Percentiles rank a stretch among this genome's conserved stretches.
These are phyloP conservation scores for Platanthera zijinensis DNA, from an alignment of 106 monocot species.

Conservation along the genomic window DNA sequence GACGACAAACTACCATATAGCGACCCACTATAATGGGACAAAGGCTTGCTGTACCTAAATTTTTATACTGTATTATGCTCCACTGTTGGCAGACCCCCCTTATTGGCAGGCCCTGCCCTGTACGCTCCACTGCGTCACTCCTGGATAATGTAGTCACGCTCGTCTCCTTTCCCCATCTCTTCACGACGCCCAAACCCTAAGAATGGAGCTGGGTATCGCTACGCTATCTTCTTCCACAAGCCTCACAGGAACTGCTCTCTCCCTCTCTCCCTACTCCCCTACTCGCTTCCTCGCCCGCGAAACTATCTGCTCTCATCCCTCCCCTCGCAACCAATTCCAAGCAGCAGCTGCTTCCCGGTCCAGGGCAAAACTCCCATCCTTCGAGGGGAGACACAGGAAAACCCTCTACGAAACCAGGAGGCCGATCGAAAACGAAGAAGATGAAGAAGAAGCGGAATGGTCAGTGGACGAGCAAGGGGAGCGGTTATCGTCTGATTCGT, in stretches of 20 bases:
- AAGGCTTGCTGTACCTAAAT: too few relatives aligned
- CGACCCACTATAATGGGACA: too few relatives aligned
- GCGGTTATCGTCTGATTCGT: background rate
- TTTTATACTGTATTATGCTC: too few relatives aligned
- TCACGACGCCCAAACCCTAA: background rate
- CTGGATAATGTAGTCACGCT: too few relatives aligned
- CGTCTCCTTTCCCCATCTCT: too few relatives aligned
- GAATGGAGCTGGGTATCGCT: constrained; percentile 7
- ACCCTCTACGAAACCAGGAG: background rate
- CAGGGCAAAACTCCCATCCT: background rate
- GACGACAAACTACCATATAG: too few relatives aligned
- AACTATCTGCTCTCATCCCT: background rate
- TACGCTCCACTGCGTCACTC: too few relatives aligned
- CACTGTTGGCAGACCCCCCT: too few relatives aligned
- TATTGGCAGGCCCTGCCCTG: too few relatives aligned
- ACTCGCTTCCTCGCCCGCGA: background rate
- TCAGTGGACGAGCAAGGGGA: constrained; percentile 24
- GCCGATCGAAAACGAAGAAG: constrained; percentile 1
- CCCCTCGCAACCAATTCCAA: background rate
- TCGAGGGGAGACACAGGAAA: background rate
- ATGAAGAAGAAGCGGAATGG: constrained; percentile 9
- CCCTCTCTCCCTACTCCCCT: constrained; percentile 5
- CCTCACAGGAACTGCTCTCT: background rate
- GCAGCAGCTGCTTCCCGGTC: background rate
- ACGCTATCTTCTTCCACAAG: background rate